phyloP scores from a whole-genome alignment of 179 eudicot species.

The Dionaea muscipula region DNA sequence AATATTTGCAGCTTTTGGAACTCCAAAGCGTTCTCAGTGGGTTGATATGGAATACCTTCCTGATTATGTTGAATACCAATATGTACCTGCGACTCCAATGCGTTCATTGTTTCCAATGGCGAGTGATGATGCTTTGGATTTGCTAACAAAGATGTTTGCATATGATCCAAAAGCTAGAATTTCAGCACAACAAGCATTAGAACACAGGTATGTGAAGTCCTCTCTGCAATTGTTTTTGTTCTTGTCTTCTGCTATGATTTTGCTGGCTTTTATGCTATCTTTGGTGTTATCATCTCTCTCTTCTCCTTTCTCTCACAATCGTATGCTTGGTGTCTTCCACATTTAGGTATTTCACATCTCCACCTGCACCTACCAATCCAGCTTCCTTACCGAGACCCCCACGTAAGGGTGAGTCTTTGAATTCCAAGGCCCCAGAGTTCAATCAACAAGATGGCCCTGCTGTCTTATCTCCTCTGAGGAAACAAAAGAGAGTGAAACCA shows the following conservation, averaged over 20 bases:
- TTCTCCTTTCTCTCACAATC: neutral
- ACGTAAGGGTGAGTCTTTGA: conserved; percentile 46
- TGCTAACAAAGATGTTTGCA: conserved; percentile 81
- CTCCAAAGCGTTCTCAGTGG: conserved; percentile 90
- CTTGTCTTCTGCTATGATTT: too few species aligned
- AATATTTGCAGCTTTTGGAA: conserved; percentile 91
- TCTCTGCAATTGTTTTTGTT: neutral
- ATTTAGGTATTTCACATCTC: conserved; percentile 72
- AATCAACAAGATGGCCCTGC: conserved; percentile 71
- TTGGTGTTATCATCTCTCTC: neutral
- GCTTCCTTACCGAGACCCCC: conserved; percentile 78
- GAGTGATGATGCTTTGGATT: conserved; percentile 90
- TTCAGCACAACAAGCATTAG: conserved; percentile 86
- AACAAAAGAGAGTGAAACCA: conserved; percentile 78
- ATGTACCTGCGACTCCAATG: conserved; percentile 64
- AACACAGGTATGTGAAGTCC: conserved; percentile 51
- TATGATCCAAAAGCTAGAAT: conserved; percentile 86
- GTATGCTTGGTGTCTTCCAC: neutral
- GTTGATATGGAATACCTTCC: conserved; percentile 83
- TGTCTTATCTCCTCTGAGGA: conserved; percentile 89
- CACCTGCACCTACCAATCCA: conserved; percentile 77
- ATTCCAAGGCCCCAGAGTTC: conserved; percentile 41
- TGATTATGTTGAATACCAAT: conserved; percentile 86
- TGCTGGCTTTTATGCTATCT: neutral
- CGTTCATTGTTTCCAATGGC: conserved; percentile 91